A percentile compares a stretch with the other conserved stretches of the same genome.
Conservation (phyloP, 148 eudicot species). For the Chenopodium suecicum region DNA sequence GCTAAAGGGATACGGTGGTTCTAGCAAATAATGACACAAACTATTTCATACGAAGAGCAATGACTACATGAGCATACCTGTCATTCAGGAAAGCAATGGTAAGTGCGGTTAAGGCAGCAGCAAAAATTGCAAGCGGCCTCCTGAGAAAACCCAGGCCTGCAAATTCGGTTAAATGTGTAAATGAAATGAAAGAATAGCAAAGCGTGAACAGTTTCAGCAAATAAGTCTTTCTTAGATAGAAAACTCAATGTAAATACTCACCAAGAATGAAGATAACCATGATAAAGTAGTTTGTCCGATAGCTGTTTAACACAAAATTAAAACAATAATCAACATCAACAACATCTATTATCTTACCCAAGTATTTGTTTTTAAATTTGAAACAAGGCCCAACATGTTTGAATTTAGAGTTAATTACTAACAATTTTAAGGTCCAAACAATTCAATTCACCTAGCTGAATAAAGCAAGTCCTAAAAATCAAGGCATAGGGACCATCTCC, state of each 20-base stretch:
- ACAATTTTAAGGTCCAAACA: too few species aligned
- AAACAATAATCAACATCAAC: background rate
- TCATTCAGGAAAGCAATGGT: constrained; percentile 89
- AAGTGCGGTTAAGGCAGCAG: constrained; percentile 76
- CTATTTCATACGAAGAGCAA: background rate
- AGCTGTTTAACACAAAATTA: constrained; percentile 51
- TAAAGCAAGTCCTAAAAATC: too few species aligned
- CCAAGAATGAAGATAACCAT: constrained; percentile 84
- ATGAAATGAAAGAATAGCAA: constrained; percentile 1
- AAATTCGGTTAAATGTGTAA: constrained; percentile 3
- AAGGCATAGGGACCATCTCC: too few species aligned
- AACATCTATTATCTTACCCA: background rate
- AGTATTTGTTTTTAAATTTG: too few species aligned
- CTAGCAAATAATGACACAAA: background rate
- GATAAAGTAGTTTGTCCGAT: constrained; percentile 89
- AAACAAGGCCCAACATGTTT: too few species aligned
- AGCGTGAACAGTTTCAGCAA: background rate
- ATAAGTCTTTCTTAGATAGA: background rate
- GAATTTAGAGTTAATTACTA: too few species aligned
- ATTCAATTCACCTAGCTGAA: too few species aligned
- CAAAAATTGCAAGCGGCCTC: constrained; percentile 87
- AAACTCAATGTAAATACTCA: constrained; percentile 29
- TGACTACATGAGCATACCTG: constrained; percentile 45
- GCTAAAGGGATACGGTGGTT: background rate
- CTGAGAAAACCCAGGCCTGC: constrained; percentile 78